phyloP scores from a whole-genome alignment of 177 flowering plant species.

The Viscum album region DNA sequence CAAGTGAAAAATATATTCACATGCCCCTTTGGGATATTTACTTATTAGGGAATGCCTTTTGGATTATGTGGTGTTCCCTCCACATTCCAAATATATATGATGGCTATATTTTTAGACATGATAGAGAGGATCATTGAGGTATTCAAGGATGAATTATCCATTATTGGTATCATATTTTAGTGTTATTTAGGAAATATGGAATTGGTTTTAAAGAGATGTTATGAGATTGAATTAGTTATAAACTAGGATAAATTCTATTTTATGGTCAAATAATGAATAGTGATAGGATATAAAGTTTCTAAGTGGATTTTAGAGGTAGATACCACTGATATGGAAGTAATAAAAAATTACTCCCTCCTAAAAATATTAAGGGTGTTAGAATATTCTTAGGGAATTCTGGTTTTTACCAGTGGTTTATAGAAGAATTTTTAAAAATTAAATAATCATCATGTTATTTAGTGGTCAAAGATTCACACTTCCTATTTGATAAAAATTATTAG shows the following conservation, averaged over 20 bases:
- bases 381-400: background rate
- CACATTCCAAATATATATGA: slow-evolving; percentile 16
- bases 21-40: background rate
- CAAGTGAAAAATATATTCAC: background rate
- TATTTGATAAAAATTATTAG: background rate
- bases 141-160: slow-evolving; percentile 17
- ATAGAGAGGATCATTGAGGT: slow-evolving; percentile 9
- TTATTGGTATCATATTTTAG: slow-evolving; percentile 5
- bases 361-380: background rate
- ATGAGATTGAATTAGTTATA: background rate
- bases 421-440: background rate
- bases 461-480: background rate
- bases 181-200: background rate
- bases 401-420: background rate
- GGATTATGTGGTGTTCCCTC: slow-evolving; percentile 9
- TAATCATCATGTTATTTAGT: background rate
- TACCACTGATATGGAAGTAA: background rate
- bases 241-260: background rate
- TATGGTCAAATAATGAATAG: background rate
- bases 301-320: background rate
- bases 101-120: slow-evolving; percentile 13
- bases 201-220: background rate
- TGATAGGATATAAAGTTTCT: background rate
- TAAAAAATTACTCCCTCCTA: background rate
- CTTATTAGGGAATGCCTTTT: background rate